Base-by-base conservation (phyloP, 345 rosid species). In the Gossypium stocksii region DNA sequence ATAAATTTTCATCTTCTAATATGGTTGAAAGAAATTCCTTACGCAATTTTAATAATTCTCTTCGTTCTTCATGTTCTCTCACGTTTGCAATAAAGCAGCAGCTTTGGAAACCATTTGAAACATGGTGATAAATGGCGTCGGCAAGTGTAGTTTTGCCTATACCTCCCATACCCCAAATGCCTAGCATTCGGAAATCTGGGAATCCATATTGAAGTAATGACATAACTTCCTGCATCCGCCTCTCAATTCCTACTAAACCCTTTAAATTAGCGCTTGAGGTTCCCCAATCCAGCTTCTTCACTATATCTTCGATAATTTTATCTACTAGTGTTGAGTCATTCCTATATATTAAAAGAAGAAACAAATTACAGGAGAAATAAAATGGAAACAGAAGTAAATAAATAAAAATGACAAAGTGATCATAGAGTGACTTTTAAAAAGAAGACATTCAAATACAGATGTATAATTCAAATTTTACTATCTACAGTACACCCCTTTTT, bases 161-260 rank as follows among this genome's bases (percentile, higher is more conserved):
- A 4, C 93, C 89, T 19, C 85, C 82, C 80, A 83, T 82, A 2
- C 89, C 91, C 78, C 79, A 78, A 16, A 87, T 75, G 14, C 89
- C 89, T 13, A 83, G 12, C 59, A 76, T 75, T 17, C 58, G 74
- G 56, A 83, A 23, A 70, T 78, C 71, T 15, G 3, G 27, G n/a
- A 45, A 9, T 45, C 48, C 48, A 0, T 7, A 0, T 0, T 11
- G 11, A 45, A 45, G 0, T 8, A 45, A 9, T 52, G 72, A 72
- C 29, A 64, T n/a, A 15, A 87, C 1, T 23, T 22, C 41, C 59
- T 45, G 15, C 0, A 84, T 14, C 1, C 7, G 38, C 7, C 38
- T 34, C 0, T 34, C 7, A 34, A 34, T 34, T 34, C 38, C 38
- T 0, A 34, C 79, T 0, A 45, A 45, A 45, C 48, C 48, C 48